phyloP scores from a whole-genome alignment of 176 grass and related monocot species.

The Carex scoparia region DNA sequence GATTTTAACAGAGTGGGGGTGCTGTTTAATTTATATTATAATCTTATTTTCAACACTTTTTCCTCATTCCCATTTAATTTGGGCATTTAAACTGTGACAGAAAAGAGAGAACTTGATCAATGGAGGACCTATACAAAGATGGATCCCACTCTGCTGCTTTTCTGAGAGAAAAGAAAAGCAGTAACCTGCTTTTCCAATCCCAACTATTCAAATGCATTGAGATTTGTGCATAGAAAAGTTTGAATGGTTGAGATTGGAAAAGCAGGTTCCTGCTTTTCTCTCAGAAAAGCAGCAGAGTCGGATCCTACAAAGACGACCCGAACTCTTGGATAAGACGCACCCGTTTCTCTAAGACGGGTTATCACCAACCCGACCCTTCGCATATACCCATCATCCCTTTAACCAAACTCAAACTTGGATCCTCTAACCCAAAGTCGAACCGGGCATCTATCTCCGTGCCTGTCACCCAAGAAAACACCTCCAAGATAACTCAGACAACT shows the following conservation, averaged over 20 bases:
- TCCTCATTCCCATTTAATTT: not conserved
- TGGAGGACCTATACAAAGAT: slow-evolving; percentile 51
- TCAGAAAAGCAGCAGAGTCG: too few species aligned
- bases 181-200: too few species aligned
- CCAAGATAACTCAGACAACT: not conserved
- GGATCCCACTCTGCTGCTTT: too few species aligned
- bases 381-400: slow-evolving; percentile 33
- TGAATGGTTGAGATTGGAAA: too few species aligned
- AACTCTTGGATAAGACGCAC: slow-evolving; percentile 72
- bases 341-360: slow-evolving; percentile 65
- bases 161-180: too few species aligned
- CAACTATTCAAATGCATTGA: too few species aligned
- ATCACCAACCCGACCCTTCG: slow-evolving; percentile 35
- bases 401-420: slow-evolving; percentile 20
- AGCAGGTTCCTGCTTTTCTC: too few species aligned
- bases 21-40: not conserved
- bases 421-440: not conserved
- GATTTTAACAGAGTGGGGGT: not conserved
- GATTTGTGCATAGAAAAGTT: too few species aligned
- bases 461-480: not conserved
- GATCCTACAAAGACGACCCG: slow-evolving; percentile 45
- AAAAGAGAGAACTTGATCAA: not conserved
- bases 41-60: not conserved
- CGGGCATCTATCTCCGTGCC: too few species aligned
- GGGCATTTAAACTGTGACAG: not conserved